Conservation (phyloP, 2,329 filamentous ascomycete species). For the Colletotrichum brevisporum region DNA sequence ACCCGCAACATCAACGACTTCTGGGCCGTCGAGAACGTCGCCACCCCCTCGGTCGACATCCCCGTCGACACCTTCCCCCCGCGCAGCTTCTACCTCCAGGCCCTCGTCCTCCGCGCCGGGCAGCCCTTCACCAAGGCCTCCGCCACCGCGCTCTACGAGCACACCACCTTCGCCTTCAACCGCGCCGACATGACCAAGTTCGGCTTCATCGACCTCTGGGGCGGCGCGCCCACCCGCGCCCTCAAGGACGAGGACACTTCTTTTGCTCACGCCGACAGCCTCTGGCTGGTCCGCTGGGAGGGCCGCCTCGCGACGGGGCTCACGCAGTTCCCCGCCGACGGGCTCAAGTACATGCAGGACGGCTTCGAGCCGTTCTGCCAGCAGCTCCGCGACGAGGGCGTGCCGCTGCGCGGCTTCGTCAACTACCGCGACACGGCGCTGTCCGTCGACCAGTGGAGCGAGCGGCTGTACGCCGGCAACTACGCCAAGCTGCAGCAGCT, state of each 20-base stretch:
- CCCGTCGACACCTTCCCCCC: conserved; percentile 35
- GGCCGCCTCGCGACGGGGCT: conserved; percentile 51
- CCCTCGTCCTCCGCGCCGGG: conserved; percentile 36
- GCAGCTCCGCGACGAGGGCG: conserved; percentile 26
- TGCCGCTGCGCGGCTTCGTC: conserved; percentile 38
- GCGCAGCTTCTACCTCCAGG: conserved; percentile 40
- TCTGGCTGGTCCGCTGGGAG: conserved; percentile 51
- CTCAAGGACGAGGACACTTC: conserved; percentile 53
- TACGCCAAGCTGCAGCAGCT: conserved; percentile 36
- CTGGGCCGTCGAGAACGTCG: conserved; percentile 38
- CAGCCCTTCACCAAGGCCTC: conserved; percentile 38
- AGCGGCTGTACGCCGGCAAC: conserved; percentile 39
- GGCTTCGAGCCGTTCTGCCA: conserved; percentile 48
- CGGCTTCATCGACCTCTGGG: conserved; percentile 41
- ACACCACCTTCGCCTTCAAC: conserved; percentile 35
- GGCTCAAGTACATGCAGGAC: conserved; percentile 61
- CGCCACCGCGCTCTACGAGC: conserved; percentile 33
- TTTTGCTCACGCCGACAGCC: conserved; percentile 58
- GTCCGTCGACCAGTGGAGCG: conserved; percentile 37
- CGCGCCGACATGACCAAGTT: conserved; percentile 39
- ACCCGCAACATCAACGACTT: conserved; percentile 37
- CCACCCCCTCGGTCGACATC: conserved; percentile 36
- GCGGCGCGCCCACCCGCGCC: conserved; percentile 42
- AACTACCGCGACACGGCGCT: conserved; percentile 41
- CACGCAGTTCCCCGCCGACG: conserved; percentile 63